These are phyloP conservation scores for Daedalea quercina DNA, from an alignment of 768 basidiomycete genomes.

Conservation along the genomic window DNA sequence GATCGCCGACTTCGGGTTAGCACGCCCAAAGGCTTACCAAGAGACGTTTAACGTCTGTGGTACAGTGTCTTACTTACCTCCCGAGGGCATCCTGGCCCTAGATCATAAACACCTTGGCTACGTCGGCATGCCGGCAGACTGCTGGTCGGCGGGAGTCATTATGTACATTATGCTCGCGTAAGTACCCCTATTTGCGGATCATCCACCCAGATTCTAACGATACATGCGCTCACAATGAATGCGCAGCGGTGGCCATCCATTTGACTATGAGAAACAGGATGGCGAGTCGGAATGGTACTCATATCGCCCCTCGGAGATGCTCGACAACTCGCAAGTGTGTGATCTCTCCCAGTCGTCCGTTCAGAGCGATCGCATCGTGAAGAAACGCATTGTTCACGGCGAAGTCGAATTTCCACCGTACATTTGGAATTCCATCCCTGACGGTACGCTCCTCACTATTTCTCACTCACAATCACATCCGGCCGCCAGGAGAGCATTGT, in stretches of 20 bases:
- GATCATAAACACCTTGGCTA: constrained; percentile 71
- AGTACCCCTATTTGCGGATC: constrained; percentile 22
- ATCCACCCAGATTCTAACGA: neutral
- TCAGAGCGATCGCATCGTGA: constrained; percentile 52
- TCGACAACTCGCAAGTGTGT: constrained; percentile 12
- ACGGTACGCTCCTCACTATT: constrained; percentile 39
- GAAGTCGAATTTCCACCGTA: constrained; percentile 46
- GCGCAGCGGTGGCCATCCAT: constrained; percentile 67
- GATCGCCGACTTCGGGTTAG: constrained; percentile 84
- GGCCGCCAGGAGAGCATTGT: neutral
- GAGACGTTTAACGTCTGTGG: constrained; percentile 83
- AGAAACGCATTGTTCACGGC: constrained; percentile 62
- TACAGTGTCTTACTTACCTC: constrained; percentile 82
- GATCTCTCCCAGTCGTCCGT: constrained; percentile 35
- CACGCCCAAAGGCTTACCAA: constrained; percentile 71
- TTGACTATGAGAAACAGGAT: constrained; percentile 45
- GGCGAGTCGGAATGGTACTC: constrained; percentile 19
- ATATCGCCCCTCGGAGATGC: constrained; percentile 11
- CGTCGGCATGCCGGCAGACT: constrained; percentile 80
- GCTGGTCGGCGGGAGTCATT: constrained; percentile 82
- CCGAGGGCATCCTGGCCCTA: constrained; percentile 76
- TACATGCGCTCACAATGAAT: neutral
- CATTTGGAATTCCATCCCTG: constrained; percentile 49
- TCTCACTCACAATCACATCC: neutral
- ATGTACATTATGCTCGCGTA: constrained; percentile 82